These are phyloP conservation scores for Fonsecaea pugnacius DNA, from an alignment of 2,329 filamentous ascomycete species.

Conservation along the genomic window DNA sequence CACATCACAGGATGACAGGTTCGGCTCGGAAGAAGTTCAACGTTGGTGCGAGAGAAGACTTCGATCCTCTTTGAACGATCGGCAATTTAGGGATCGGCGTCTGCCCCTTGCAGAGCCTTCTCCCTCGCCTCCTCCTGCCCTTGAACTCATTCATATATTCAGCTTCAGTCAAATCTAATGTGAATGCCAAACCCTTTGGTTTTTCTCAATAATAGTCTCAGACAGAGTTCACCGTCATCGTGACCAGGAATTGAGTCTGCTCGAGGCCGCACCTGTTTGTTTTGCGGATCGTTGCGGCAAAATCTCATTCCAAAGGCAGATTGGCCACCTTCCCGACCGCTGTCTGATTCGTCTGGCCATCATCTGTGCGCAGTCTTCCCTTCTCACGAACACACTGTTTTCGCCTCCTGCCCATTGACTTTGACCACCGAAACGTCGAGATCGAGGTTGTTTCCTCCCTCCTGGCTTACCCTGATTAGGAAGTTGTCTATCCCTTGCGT, in stretches of 20 bases:
- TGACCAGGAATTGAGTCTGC: constrained; percentile 1
- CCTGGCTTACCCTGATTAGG: not conserved
- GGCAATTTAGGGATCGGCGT: constrained; percentile 10
- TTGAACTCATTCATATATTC: constrained; percentile 5
- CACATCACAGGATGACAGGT: constrained; percentile 80
- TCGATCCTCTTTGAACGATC: constrained; percentile 48
- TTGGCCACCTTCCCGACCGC: constrained; percentile 19
- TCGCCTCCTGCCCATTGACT: constrained; percentile 13
- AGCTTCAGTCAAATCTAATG: constrained; percentile 11
- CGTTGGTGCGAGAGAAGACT: constrained; percentile 69
- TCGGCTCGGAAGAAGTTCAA: constrained; percentile 84
- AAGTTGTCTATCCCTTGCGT: constrained; percentile 29
- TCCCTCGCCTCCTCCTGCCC: constrained; percentile 4
- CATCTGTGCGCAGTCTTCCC: constrained; percentile 10
- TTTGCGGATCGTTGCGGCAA: constrained; percentile 7
- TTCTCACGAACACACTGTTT: not conserved
- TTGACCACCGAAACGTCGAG: constrained; percentile 6
- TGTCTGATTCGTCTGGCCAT: constrained; percentile 1
- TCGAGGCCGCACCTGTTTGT: not conserved
- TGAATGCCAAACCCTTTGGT: constrained; percentile 10
- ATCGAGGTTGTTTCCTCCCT: not conserved
- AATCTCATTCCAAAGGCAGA: constrained; percentile 24
- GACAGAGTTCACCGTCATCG: constrained; percentile 1
- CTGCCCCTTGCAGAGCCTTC: constrained; percentile 29
- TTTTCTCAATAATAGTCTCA: constrained; percentile 20